Evolutionary conservation across 345 rosid species (phyloP).

Genomic region (Capsella bursapastoris): DNA sequence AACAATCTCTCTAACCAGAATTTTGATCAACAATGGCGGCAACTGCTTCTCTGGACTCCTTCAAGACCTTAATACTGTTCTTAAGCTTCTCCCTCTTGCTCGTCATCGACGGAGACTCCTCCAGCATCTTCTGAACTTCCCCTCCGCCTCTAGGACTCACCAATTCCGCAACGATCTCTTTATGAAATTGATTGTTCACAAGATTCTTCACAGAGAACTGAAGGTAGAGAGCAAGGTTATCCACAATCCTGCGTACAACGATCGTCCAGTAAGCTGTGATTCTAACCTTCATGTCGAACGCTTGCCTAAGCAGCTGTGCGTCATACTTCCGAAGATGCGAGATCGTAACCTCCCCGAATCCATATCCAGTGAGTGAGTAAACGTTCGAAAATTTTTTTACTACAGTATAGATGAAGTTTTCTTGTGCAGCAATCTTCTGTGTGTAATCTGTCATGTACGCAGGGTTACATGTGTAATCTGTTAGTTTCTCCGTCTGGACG

Average conservation of each 20-base stretch:
- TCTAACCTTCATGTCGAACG: constrained; percentile 41
- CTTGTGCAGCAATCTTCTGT: not conserved
- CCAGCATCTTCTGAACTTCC: constrained; percentile 37
- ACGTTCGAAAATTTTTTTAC: not conserved
- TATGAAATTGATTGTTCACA: not conserved
- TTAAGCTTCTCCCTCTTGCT: constrained; percentile 48
- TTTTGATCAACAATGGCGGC: constrained; percentile 33
- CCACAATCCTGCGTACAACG: constrained; percentile 43
- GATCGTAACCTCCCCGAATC: not conserved
- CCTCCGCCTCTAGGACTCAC: not conserved
- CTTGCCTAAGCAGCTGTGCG: constrained; percentile 3
- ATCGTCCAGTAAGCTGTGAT: constrained; percentile 43
- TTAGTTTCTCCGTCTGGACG: constrained; percentile 14
- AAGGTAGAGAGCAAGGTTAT: constrained; percentile 1
- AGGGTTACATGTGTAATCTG: constrained; percentile 29
- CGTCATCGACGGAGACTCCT: constrained; percentile 39
- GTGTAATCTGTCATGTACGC: constrained; percentile 2
- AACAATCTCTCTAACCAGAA: not conserved
- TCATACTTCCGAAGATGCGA: constrained; percentile 10
- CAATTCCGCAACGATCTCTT: not conserved
- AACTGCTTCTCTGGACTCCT: constrained; percentile 39
- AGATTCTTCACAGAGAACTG: not conserved
- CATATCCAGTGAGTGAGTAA: not conserved
- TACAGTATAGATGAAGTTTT: not conserved
- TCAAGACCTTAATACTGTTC: constrained; percentile 35